Evolutionary conservation across 169 alveolate species (phyloP).

Genomic region (Hammondia hammondi): DNA sequence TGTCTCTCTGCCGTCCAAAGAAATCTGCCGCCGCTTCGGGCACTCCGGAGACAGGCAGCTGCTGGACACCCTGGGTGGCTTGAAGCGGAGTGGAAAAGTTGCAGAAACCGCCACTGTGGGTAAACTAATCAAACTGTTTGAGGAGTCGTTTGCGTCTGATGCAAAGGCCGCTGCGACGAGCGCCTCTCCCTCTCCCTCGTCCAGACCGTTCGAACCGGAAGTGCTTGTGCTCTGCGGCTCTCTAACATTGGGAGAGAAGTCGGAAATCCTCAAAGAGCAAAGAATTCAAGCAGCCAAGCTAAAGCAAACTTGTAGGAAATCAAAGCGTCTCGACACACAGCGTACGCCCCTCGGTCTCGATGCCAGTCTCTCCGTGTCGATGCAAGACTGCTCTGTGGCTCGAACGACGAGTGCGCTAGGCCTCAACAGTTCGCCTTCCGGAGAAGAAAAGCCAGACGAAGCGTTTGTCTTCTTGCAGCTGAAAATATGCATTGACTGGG

Average conservation of each 20-base stretch:
- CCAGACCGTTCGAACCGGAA: constrained; percentile 1
- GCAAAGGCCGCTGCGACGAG: background rate
- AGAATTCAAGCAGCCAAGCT: background rate
- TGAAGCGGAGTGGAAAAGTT: constrained; percentile 33
- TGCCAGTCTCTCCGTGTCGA: background rate
- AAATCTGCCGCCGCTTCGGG: constrained; percentile 29
- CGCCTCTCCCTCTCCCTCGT: background rate
- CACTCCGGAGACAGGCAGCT: constrained; percentile 33
- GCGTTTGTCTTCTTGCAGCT: background rate
- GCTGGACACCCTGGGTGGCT: background rate
- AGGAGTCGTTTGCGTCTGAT: constrained; percentile 15
- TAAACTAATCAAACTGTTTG: background rate
- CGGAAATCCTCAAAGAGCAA: constrained; percentile 22
- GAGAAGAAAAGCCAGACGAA: background rate
- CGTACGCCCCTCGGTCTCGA: background rate
- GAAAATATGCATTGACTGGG: constrained; percentile 32
- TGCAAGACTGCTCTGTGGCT: background rate
- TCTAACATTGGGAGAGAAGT: background rate
- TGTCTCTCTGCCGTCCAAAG: constrained; percentile 19
- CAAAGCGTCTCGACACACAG: background rate
- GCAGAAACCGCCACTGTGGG: background rate
- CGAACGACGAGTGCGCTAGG: background rate
- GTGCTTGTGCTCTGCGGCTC: constrained; percentile 11
- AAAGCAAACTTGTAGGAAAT: background rate
- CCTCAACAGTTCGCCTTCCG: background rate